phyloP scores from a whole-genome alignment of 495 filamentous ascomycete species.

The Aspergillus steynii region DNA sequence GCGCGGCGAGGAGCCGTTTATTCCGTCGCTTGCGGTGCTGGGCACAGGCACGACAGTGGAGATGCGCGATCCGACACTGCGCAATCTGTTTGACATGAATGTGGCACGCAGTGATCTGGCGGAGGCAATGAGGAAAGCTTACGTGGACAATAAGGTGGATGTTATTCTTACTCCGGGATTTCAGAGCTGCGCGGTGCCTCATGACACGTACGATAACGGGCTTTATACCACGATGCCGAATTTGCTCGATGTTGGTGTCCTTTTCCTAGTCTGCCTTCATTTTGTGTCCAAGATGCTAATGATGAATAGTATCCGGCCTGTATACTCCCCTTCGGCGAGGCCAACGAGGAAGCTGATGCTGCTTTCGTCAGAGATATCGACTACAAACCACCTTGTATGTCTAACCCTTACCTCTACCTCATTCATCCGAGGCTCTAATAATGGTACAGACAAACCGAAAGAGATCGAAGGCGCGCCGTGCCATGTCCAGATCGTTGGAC shows the following conservation, averaged over 20 bases:
- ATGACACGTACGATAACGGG: slow-evolving; percentile 49
- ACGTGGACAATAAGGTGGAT: slow-evolving; percentile 39
- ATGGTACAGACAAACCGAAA: slow-evolving; percentile 18
- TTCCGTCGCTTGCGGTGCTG: not conserved
- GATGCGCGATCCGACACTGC: slow-evolving; percentile 26
- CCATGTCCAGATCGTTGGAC: slow-evolving; percentile 30
- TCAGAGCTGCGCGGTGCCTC: slow-evolving; percentile 46
- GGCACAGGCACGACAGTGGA: not conserved
- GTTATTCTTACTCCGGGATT: slow-evolving; percentile 45
- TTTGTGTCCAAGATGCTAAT: slow-evolving; percentile 2
- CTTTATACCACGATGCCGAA: slow-evolving; percentile 52
- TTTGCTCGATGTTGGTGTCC: slow-evolving; percentile 49
- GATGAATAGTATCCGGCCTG: slow-evolving; percentile 33
- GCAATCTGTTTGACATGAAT: slow-evolving; percentile 26
- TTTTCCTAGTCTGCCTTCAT: not conserved
- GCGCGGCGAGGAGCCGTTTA: not conserved
- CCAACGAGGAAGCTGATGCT: slow-evolving; percentile 18
- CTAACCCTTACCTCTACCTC: not conserved
- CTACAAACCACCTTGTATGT: slow-evolving; percentile 11
- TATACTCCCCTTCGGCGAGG: slow-evolving; percentile 34
- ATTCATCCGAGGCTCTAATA: not conserved
- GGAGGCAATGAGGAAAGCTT: slow-evolving; percentile 27
- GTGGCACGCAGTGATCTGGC: slow-evolving; percentile 12
- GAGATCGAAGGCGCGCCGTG: slow-evolving; percentile 30
- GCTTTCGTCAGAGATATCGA: slow-evolving; percentile 20